phyloP scores from a whole-genome alignment of 495 filamentous ascomycete genomes.

The Lentithecium fluviatile region DNA sequence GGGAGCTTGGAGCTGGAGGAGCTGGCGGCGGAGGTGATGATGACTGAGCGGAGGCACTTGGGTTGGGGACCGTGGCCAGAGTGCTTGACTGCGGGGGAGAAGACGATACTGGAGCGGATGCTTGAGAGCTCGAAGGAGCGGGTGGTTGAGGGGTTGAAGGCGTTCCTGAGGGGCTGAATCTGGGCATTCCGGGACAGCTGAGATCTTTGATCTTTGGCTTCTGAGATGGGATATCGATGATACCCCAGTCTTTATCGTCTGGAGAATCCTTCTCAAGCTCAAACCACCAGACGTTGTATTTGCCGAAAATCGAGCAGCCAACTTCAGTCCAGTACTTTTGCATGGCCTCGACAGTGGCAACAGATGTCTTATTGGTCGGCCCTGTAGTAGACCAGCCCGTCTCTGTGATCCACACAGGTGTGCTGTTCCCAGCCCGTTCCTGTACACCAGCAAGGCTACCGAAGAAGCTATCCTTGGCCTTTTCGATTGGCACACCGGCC shows the following conservation, averaged over 20 bases:
- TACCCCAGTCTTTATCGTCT: no score
- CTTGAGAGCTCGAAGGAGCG: no score
- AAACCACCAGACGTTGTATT: constrained; percentile 27
- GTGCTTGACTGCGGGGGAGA: no score
- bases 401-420: constrained; percentile 55
- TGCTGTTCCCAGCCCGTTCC: constrained; percentile 39
- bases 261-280: constrained; percentile 21
- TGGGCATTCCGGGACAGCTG: background rate
- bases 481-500: constrained; percentile 46
- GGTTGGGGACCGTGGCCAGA: no score
- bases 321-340: constrained; percentile 35
- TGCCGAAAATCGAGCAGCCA: constrained; percentile 39
- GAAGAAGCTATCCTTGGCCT: constrained; percentile 45
- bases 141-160: background rate
- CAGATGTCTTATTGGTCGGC: constrained; percentile 33
- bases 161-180: no score
- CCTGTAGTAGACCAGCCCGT: constrained; percentile 52
- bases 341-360: constrained; percentile 10
- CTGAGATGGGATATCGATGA: no score
- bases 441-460: constrained; percentile 21
- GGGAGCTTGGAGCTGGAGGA: no score
- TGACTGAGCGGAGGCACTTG: background rate
- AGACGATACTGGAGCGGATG: no score
- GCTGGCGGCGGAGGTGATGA: background rate
- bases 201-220: background rate